A percentile compares a stretch with the other conserved stretches of the same genome.
Conservation (phyloP, 2,329 filamentous ascomycete genomes). For the Massarina eburnea region DNA sequence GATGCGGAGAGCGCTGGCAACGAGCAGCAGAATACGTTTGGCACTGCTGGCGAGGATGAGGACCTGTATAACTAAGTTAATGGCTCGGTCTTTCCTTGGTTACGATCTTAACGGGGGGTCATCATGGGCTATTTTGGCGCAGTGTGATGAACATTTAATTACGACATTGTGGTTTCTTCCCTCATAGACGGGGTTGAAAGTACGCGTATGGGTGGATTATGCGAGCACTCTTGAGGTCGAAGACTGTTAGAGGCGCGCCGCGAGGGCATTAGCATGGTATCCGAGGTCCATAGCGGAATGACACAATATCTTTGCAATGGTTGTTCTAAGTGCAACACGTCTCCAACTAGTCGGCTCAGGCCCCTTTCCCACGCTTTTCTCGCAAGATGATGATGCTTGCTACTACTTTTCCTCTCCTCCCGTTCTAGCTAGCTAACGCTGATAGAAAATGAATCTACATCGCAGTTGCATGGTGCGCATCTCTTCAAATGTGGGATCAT, state of each 20-base stretch:
- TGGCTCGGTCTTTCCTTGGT: constrained; percentile 6
- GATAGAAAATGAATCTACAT: no score
- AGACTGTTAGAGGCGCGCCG: neutral
- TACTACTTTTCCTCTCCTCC: no score
- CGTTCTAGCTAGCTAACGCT: no score
- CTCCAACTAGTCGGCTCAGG: no score
- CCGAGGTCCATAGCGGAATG: neutral
- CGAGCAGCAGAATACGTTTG: constrained; percentile 60
- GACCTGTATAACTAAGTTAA: constrained; percentile 86
- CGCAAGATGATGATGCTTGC: no score
- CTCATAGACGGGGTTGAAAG: neutral
- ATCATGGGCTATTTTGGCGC: constrained; percentile 15
- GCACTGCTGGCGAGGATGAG: constrained; percentile 89
- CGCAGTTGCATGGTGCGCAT: no score
- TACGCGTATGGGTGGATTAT: neutral
- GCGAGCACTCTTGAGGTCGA: neutral
- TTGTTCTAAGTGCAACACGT: no score
- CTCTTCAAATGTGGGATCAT: no score
- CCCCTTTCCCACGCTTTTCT: no score
- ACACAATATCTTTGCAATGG: neutral
- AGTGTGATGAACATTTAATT: neutral
- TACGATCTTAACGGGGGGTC: constrained; percentile 1
- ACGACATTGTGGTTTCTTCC: neutral
- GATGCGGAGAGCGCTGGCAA: constrained; percentile 53
- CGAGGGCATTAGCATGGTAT: neutral